Conservation (phyloP, 2,329 filamentous ascomycete species). For the Colletotrichum tanaceti region DNA sequence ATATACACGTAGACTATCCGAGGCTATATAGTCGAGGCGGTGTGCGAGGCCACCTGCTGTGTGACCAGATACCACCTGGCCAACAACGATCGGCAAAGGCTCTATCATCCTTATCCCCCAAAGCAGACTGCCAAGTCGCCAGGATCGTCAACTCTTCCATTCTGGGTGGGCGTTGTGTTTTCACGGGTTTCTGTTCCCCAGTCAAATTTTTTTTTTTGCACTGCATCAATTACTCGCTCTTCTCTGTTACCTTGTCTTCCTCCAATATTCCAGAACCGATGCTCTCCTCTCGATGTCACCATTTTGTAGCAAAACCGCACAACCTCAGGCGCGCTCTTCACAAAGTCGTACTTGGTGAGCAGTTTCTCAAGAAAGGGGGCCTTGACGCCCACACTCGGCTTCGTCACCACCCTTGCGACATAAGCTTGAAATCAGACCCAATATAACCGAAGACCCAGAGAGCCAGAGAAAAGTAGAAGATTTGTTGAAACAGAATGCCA, state of each 20-base stretch:
- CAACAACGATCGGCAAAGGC: neutral
- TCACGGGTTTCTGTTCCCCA: neutral
- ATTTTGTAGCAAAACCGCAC: neutral
- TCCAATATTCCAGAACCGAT: neutral
- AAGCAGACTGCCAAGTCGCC: neutral
- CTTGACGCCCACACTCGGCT: neutral
- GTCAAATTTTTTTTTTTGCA: neutral
- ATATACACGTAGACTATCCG: neutral
- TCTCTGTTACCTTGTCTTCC: neutral
- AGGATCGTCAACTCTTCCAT: neutral
- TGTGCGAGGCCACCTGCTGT: slow-evolving; percentile 4
- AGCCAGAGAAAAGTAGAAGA: neutral
- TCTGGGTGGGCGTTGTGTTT: neutral
- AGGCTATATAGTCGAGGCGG: neutral
- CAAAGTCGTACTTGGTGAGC: neutral
- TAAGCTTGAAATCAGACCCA: slow-evolving; percentile 3
- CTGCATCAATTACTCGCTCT: too few relatives aligned
- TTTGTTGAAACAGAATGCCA: slow-evolving; percentile 15
- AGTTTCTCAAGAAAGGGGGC: neutral
- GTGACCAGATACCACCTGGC: neutral
- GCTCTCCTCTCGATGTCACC: neutral
- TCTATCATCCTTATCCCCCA: neutral
- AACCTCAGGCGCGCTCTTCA: neutral
- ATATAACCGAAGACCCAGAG: neutral
- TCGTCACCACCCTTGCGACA: slow-evolving; percentile 6